phyloP scores from a whole-genome alignment of 139 green algal species.

The Pedinophyceae sp. region DNA sequence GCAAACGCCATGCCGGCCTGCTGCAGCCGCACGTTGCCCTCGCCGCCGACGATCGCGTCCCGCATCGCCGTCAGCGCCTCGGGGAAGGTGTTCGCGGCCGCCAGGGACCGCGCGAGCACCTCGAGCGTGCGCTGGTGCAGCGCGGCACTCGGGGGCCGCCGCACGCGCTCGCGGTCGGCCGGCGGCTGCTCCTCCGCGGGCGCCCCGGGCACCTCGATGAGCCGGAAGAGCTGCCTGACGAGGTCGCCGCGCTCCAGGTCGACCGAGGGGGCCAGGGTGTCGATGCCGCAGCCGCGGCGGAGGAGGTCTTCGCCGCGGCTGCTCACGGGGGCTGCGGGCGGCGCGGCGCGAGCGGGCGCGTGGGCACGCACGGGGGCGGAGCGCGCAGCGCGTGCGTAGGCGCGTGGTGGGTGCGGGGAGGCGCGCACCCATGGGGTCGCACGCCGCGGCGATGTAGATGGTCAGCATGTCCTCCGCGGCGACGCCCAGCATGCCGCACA shows the following conservation, averaged over 20 bases:
- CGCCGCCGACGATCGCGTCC: slow-evolving; percentile 7
- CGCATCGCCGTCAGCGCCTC: slow-evolving; percentile 20
- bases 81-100: slow-evolving; percentile 63
- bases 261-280: slow-evolving; percentile 4
- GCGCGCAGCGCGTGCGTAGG: no score
- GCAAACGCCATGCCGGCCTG: slow-evolving; percentile 72
- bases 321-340: no score
- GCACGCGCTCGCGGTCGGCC: no score
- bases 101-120: slow-evolving; percentile 39
- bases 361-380: no score
- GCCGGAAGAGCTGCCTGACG: slow-evolving; percentile 37
- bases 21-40: slow-evolving; percentile 28
- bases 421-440: no score
- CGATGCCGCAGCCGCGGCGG: slow-evolving; percentile 26
- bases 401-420: no score
- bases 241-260: slow-evolving; percentile 27
- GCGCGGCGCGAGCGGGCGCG: no score
- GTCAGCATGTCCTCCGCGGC: slow-evolving; percentile 26
- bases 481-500: slow-evolving; percentile 45
- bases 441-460: slow-evolving; percentile 37
- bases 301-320: slow-evolving; percentile 60
- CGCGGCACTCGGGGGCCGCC: slow-evolving; percentile 17
- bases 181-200: no score
- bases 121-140: slow-evolving; percentile 23
- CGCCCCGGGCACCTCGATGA: not conserved